These are phyloP conservation scores for Kalmanozyma brasiliensis DNA, from an alignment of 1,284 basidiomycete genomes.

Conservation along the genomic window DNA sequence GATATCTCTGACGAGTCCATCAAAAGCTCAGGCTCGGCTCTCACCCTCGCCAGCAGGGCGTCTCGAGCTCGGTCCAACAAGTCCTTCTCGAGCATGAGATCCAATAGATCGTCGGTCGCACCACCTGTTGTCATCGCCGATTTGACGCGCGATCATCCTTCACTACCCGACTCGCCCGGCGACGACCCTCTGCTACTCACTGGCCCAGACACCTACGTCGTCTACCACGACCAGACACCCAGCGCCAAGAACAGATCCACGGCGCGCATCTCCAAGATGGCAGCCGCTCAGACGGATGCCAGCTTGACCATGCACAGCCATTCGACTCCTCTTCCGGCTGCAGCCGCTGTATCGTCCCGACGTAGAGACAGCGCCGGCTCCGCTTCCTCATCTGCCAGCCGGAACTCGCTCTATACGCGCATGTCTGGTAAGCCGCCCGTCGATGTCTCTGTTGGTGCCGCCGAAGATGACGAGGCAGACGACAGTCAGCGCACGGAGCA, in stretches of 20 bases:
- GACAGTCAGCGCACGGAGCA: slow-evolving; percentile 4
- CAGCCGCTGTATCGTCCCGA: slow-evolving; percentile 3
- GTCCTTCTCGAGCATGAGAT: slow-evolving; percentile 3
- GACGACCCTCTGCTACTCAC: slow-evolving; percentile 50
- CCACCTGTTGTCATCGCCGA: slow-evolving; percentile 29
- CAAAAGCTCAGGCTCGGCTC: slow-evolving; percentile 23
- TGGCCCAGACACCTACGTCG: slow-evolving; percentile 31
- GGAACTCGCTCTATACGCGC: slow-evolving; percentile 20
- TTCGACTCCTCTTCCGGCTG: slow-evolving; percentile 22
- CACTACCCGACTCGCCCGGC: slow-evolving; percentile 42
- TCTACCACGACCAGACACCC: slow-evolving; percentile 36
- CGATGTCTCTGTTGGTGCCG: neutral
- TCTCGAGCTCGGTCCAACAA: slow-evolving; percentile 9
- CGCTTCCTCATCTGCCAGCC: slow-evolving; percentile 7
- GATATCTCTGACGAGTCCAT: slow-evolving; percentile 33
- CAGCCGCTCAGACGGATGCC: slow-evolving; percentile 1
- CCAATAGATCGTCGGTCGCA: slow-evolving; percentile 14
- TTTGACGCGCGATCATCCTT: slow-evolving; percentile 32
- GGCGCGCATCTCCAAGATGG: neutral
- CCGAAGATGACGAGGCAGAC: slow-evolving; percentile 3
- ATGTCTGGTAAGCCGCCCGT: slow-evolving; percentile 27
- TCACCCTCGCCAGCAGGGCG: slow-evolving; percentile 15
- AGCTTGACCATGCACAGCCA: slow-evolving; percentile 16
- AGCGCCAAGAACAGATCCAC: slow-evolving; percentile 19
- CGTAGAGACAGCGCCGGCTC: slow-evolving; percentile 17